phyloP scores from a whole-genome alignment of 2,329 filamentous ascomycete species.

The Tolypocladium nubicola region DNA sequence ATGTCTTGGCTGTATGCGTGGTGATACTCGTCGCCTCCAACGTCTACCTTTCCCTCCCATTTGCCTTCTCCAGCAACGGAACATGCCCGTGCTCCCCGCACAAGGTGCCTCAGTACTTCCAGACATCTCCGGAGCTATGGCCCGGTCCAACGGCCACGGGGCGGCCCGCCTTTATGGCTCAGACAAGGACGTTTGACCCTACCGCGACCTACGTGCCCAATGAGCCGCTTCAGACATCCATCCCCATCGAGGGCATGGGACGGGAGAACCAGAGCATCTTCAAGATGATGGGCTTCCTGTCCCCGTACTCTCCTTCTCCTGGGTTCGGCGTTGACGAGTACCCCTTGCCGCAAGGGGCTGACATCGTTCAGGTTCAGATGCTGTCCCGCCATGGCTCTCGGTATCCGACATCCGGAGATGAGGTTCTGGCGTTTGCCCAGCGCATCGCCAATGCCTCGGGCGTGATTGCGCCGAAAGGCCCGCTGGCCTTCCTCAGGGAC shows the following conservation, averaged over 20 bases:
- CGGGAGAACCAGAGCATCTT: slow-evolving; percentile 55
- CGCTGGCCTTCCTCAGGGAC: slow-evolving; percentile 53
- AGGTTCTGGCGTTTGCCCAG: slow-evolving; percentile 42
- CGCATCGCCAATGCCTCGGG: slow-evolving; percentile 44
- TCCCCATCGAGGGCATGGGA: slow-evolving; percentile 52
- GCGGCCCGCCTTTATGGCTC: slow-evolving; percentile 56
- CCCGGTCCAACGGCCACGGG: slow-evolving; percentile 62
- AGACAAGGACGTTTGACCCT: slow-evolving; percentile 59
- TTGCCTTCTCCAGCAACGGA: slow-evolving; percentile 13
- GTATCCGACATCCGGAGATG: slow-evolving; percentile 55
- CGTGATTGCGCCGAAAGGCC: slow-evolving; percentile 44
- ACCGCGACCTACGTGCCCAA: slow-evolving; percentile 57
- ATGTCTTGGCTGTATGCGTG: slow-evolving; percentile 21
- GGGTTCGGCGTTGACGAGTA: slow-evolving; percentile 69
- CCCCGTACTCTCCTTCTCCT: slow-evolving; percentile 59
- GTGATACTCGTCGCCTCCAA: slow-evolving; percentile 26
- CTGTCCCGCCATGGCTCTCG: slow-evolving; percentile 63
- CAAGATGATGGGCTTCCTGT: slow-evolving; percentile 54
- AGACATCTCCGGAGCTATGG: slow-evolving; percentile 49
- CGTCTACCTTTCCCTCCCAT: slow-evolving; percentile 24
- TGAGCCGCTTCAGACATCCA: slow-evolving; percentile 57
- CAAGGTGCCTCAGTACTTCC: slow-evolving; percentile 51
- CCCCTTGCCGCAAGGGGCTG: slow-evolving; percentile 52
- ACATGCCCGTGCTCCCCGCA: slow-evolving; percentile 19
- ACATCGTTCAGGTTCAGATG: slow-evolving; percentile 62